A percentile compares a stretch with the other conserved stretches of the same genome.
phyloP scores from a whole-genome alignment of 805 yeast species.

The Spencermartinsiella europaea region DNA sequence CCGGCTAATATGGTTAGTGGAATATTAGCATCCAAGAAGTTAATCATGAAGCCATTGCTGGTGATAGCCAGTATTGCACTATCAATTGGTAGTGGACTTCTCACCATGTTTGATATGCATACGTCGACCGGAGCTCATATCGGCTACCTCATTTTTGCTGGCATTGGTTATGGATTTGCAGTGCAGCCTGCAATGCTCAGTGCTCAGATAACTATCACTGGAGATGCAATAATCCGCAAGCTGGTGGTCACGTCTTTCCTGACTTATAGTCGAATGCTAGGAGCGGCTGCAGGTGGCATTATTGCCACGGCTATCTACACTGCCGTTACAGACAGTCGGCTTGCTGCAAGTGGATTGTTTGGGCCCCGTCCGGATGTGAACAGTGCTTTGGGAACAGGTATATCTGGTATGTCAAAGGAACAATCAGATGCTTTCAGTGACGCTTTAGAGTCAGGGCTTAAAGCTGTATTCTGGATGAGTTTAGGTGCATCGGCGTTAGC shows the following conservation, averaged over 20 bases:
- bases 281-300: conserved; percentile 39
- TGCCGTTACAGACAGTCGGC: not conserved
- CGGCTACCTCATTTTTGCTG: conserved; percentile 44
- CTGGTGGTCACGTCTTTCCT: conserved; percentile 43
- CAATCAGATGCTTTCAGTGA: not conserved
- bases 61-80: conserved; percentile 35
- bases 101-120: conserved; percentile 37
- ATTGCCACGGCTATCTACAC: conserved; percentile 20
- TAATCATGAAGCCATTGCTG: conserved; percentile 40
- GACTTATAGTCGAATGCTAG: conserved; percentile 41
- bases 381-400: not conserved
- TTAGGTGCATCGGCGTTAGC: not conserved
- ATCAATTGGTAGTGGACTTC: conserved; percentile 43
- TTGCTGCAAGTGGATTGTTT: not conserved
- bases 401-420: not conserved
- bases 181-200: conserved; percentile 43
- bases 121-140: conserved; percentile 35
- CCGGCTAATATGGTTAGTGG: conserved; percentile 41
- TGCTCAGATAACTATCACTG: conserved; percentile 46
- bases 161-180: conserved; percentile 42
- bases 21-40: conserved; percentile 36
- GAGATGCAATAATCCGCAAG: conserved; percentile 29
- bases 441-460: not conserved
- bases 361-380: not conserved
- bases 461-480: not conserved